phyloP scores from a whole-genome alignment of 139 green algal species.

The Chlamydomonas incerta region DNA sequence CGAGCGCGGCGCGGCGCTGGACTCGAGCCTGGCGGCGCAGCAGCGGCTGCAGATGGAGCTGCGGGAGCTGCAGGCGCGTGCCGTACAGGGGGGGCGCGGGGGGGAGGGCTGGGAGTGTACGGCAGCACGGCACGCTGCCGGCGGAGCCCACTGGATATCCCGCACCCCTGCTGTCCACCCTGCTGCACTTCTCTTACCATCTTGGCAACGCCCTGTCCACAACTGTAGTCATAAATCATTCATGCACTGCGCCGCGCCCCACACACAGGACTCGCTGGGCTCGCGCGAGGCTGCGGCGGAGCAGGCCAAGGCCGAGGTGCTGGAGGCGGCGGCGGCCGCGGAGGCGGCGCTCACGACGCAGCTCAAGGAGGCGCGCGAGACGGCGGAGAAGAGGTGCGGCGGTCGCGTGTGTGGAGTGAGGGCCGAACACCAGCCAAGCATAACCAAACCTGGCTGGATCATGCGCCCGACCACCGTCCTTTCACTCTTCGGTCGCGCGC shows the following conservation, averaged over 20 bases:
- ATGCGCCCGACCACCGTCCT: no score
- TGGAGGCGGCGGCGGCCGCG: background rate
- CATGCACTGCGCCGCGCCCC: no score
- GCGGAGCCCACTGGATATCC: no score
- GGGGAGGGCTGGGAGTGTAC: background rate
- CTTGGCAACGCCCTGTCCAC: no score
- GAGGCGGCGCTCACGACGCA: background rate
- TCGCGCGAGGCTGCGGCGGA: slow-evolving; percentile 8
- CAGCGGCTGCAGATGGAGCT: slow-evolving; percentile 42
- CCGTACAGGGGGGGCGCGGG: background rate
- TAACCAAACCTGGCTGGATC: no score
- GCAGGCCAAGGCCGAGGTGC: background rate
- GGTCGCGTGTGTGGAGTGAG: background rate
- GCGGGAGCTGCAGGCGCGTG: slow-evolving; percentile 23
- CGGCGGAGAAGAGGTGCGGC: slow-evolving; percentile 8
- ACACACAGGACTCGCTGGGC: slow-evolving; percentile 17
- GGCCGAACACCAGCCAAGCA: no score
- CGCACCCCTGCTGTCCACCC: no score
- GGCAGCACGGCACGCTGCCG: no score
- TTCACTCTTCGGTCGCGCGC: no score
- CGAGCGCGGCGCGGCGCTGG: slow-evolving; percentile 18
- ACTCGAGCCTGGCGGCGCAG: slow-evolving; percentile 8
- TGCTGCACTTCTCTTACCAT: no score
- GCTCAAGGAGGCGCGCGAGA: background rate
- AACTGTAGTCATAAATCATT: no score